Percentiles rank a stretch among this genome's conserved stretches.
Evolutionary conservation across 1,284 basidiomycete genomes (phyloP).

Genomic region (Tremellales sp.): DNA sequence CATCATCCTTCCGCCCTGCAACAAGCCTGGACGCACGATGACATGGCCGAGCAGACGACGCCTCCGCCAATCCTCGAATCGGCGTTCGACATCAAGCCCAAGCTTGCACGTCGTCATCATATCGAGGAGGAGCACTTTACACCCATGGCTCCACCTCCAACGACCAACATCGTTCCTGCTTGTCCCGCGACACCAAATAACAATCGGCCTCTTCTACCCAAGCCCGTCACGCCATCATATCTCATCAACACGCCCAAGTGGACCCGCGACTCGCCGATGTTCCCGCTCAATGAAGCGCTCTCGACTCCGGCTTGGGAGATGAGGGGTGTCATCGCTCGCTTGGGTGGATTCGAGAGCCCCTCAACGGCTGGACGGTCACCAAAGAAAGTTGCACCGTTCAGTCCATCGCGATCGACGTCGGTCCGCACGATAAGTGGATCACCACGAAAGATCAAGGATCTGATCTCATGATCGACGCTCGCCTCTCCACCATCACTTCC

Average conservation of each 20-base stretch:
- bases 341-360: no score
- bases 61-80: conserved; percentile 33
- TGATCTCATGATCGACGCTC: no score
- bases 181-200: no score
- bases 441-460: no score
- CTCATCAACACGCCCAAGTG: not conserved
- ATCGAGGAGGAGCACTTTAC: conserved; percentile 18
- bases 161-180: no score
- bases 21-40: conserved; percentile 43
- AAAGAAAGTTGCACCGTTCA: no score
- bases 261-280: conserved; percentile 12
- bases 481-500: no score
- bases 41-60: conserved; percentile 26
- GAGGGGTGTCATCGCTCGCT: conserved; percentile 31
- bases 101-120: conserved; percentile 5
- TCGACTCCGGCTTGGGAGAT: conserved; percentile 45
- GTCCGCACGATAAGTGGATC: no score
- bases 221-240: conserved; percentile 2
- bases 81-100: conserved; percentile 43
- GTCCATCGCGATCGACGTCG: no score
- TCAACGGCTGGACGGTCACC: no score
- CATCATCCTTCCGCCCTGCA: conserved; percentile 39
- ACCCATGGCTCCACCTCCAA: not conserved
- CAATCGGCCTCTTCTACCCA: no score
- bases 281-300: conserved; percentile 24